Base-by-base conservation (phyloP, 164 flowering plant genomes). In the Magnolia officinalis region DNA sequence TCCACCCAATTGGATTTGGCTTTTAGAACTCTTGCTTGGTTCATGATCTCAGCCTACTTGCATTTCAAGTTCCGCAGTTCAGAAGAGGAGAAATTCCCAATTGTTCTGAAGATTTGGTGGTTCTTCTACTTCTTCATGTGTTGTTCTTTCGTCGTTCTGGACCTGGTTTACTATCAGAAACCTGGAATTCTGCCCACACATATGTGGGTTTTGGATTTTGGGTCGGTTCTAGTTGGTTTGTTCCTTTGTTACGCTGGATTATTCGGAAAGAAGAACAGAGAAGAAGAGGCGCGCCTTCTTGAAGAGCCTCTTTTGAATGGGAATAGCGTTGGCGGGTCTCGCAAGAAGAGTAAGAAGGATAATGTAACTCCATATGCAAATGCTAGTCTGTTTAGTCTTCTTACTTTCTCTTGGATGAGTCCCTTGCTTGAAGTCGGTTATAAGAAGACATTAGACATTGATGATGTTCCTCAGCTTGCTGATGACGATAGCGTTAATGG, bases 371-470 rank as follows among this genome's bases (percentile, higher is more conserved):
- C 86, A 52, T 85, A 77, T 78, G 78, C 83, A 1, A 82, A 66
- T 55, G 87, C 88, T 21, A 72, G 83, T 45, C 11, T 83, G 37
- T 52, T 86, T 50, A 82, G 89, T 71, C 19, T 78, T 50, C 71
- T 87, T 21, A 82, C 87, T 8, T 87, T 88, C 79, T 81, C 86
- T 50, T 88, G 91, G 89, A 67, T 88, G 79, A 72, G 82, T 49
- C 79, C 84, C 50, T 67, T 89, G 74, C 73, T 87, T 68, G 70
- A 85, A 1, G 72, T 74, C 2, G 90, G 89, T 3, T 66, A 78
- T 14, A 80, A 75, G 76, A 89, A 86, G 73, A 69, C 80, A 7
- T 50, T 89, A 52, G 85, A 85, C 75, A 83, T 84, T 58, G 85
- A 83, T 45, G 91, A 87, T 79, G 81, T 88, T 71, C 91, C 91